phyloP scores from a whole-genome alignment of 768 basidiomycete genomes.

The Pluteus cervinus region DNA sequence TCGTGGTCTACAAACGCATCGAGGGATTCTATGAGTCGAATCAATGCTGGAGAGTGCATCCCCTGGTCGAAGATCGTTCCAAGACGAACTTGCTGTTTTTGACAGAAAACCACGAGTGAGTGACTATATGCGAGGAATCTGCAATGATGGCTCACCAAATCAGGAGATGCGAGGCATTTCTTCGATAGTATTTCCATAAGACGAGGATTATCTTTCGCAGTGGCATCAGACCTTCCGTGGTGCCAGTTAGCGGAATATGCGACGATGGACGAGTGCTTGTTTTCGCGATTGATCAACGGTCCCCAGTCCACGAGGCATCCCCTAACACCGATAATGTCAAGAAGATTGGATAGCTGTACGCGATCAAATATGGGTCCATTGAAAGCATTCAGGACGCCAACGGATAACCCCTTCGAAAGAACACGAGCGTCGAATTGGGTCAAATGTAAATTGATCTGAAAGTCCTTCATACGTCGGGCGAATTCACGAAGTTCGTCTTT shows the following conservation, averaged over 20 bases:
- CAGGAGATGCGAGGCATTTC: constrained; percentile 23
- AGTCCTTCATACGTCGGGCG: constrained; percentile 26
- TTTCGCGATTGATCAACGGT: constrained; percentile 26
- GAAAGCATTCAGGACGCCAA: constrained; percentile 30
- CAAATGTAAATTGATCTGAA: constrained; percentile 31
- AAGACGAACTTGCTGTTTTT: constrained; percentile 18
- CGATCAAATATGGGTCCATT: constrained; percentile 27
- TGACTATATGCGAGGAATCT: neutral
- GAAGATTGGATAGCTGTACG: constrained; percentile 18
- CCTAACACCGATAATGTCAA: constrained; percentile 16
- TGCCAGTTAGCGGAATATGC: constrained; percentile 36
- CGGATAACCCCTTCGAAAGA: constrained; percentile 34
- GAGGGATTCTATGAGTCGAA: constrained; percentile 28
- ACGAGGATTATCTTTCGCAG: constrained; percentile 26
- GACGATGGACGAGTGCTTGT: constrained; percentile 25
- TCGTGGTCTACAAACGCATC: constrained; percentile 37
- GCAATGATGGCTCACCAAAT: constrained; percentile 19
- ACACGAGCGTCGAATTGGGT: constrained; percentile 35
- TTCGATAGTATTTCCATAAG: constrained; percentile 27
- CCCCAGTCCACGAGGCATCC: constrained; percentile 30
- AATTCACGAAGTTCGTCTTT: constrained; percentile 34
- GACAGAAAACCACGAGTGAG: neutral
- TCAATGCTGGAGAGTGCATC: constrained; percentile 26
- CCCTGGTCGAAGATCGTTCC: constrained; percentile 21
- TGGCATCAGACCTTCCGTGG: constrained; percentile 20